phyloP scores from a whole-genome alignment of 176 grass and related monocot genomes.

The Bothriochloa decipiens region DNA sequence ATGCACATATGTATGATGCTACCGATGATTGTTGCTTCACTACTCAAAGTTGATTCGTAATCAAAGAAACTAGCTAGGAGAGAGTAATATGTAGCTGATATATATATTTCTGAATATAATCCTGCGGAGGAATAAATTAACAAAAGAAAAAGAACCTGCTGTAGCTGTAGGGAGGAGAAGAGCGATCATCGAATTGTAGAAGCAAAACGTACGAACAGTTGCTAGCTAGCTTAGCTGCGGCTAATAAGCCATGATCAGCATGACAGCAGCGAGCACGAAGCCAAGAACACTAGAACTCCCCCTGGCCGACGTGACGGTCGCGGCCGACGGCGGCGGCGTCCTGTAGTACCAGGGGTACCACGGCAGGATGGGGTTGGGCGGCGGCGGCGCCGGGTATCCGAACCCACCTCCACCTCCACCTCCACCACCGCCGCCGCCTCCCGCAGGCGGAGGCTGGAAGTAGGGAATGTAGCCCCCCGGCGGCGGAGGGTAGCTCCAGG shows the following conservation, averaged over 20 bases:
- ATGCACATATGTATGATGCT: no score
- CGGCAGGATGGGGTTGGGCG: conserved; percentile 78
- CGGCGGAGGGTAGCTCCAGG: conserved; percentile 61
- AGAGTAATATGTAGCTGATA: no score
- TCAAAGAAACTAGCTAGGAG: no score
- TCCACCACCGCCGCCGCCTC: neutral
- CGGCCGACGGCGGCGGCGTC: conserved; percentile 41
- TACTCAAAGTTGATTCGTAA: no score
- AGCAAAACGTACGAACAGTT: no score
- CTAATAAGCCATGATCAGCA: neutral
- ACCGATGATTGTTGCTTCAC: no score
- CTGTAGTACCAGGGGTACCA: conserved; percentile 89
- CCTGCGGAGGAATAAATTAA: no score
- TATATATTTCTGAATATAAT: no score
- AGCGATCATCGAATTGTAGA: no score
- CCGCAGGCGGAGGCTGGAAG: conserved; percentile 48
- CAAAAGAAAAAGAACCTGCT: no score
- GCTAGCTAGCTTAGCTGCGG: no score
- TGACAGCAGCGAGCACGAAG: neutral
- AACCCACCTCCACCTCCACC: neutral
- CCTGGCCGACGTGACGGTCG: neutral
- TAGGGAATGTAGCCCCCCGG: conserved; percentile 43
- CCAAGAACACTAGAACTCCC: neutral
- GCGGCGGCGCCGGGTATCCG: conserved; percentile 52
- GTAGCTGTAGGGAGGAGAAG: no score